A percentile compares a stretch with the other conserved stretches of the same genome.
phyloP scores from a whole-genome alignment of 73 alveolate genomes.

The Chromera velia region DNA sequence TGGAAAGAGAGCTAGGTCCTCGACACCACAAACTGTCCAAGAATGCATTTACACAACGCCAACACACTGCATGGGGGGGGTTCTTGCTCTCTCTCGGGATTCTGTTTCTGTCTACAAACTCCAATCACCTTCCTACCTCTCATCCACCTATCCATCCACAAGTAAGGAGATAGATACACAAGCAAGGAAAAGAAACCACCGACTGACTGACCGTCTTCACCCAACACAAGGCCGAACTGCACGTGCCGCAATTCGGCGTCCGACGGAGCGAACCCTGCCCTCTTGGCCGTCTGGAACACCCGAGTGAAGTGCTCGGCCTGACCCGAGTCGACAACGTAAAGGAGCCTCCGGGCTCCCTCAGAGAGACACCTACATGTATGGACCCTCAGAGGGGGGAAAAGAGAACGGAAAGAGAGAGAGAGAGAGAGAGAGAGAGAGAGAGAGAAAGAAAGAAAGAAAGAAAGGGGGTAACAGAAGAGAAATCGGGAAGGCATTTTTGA shows the following conservation, averaged over 20 bases:
- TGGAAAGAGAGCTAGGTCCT: too few species aligned
- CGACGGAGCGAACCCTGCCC: conserved; percentile 76
- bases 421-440: too few species aligned
- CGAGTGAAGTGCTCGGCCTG: conserved; percentile 29
- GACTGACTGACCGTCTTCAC: conserved; percentile 68
- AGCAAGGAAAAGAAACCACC: too few species aligned
- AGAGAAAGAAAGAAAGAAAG: too few species aligned
- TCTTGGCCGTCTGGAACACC: conserved; percentile 87
- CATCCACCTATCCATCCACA: too few species aligned
- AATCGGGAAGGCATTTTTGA: too few species aligned
- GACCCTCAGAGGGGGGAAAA: not conserved
- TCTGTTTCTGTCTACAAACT: conserved; percentile 1
- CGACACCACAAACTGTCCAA: too few species aligned
- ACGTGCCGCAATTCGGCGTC: conserved; percentile 80
- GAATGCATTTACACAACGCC: too few species aligned
- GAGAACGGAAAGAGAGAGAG: too few species aligned
- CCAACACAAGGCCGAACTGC: conserved; percentile 96
- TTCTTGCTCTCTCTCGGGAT: not conserved
- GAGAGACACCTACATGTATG: too few species aligned
- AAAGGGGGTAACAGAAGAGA: not conserved
- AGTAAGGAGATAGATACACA: too few species aligned
- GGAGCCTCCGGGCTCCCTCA: conserved; percentile 63
- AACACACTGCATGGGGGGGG: not conserved
- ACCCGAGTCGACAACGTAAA: conserved; percentile 91
- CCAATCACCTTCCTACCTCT: too few species aligned